phyloP scores from a whole-genome alignment of 768 basidiomycete genomes.

The Boletellus sp. region DNA sequence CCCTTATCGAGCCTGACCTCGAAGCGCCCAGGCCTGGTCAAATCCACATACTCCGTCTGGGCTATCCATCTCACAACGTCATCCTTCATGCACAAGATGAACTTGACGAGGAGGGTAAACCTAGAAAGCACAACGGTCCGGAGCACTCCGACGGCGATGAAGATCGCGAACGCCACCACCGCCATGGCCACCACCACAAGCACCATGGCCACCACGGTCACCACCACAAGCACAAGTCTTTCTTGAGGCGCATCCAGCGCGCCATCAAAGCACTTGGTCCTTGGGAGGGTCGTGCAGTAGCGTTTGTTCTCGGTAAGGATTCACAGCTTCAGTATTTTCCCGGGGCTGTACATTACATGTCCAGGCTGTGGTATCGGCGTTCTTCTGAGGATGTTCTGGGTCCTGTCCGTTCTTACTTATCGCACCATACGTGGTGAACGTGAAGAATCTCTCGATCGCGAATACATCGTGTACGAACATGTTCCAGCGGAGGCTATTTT shows the following conservation, averaged over 20 bases:
- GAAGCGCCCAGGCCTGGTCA: constrained; percentile 11
- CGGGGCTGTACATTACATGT: neutral
- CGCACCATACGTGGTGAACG: constrained; percentile 51
- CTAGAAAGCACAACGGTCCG: constrained; percentile 3
- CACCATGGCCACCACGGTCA: constrained; percentile 9
- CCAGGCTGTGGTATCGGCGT: constrained; percentile 83
- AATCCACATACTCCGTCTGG: constrained; percentile 31
- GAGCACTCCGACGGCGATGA: neutral
- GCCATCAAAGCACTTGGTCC: constrained; percentile 69
- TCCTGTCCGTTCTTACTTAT: constrained; percentile 57
- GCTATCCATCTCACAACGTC: neutral
- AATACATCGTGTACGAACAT: constrained; percentile 42
- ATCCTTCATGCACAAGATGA: constrained; percentile 5
- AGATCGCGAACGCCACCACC: neutral
- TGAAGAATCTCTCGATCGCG: constrained; percentile 40
- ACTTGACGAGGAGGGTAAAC: constrained; percentile 8
- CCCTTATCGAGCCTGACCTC: constrained; percentile 37
- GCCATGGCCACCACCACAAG: constrained; percentile 15
- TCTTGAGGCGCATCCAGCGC: constrained; percentile 57
- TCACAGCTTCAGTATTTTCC: neutral
- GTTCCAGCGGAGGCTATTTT: constrained; percentile 42
- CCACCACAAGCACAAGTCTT: constrained; percentile 34
- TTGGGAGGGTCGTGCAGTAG: constrained; percentile 81
- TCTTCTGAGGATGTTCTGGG: constrained; percentile 76
- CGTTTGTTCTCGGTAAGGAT: constrained; percentile 73